A percentile compares a stretch with the other conserved stretches of the same genome.
Conservation (phyloP, 139 green algal genomes). For the Parachlorella kessleri region DNA sequence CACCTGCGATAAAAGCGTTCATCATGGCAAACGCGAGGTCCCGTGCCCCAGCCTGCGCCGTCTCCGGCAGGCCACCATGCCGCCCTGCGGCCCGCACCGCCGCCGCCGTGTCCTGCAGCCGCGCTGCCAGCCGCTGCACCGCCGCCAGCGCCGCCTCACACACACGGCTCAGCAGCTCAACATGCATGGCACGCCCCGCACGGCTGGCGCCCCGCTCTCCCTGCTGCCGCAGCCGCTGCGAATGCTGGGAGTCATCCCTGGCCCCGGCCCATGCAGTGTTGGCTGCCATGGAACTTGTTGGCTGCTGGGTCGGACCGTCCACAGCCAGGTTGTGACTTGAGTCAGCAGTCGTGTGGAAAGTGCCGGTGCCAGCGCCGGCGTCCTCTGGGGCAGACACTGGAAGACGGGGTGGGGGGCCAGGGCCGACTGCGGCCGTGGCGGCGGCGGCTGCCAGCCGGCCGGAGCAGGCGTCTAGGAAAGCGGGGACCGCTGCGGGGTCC, state of each 20-base stretch:
- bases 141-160: neutral
- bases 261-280: too few species aligned
- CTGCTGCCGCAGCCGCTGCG: neutral
- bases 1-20: slow-evolving; percentile 6
- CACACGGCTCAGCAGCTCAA: neutral
- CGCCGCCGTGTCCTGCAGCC: neutral
- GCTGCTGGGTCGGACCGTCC: too few species aligned
- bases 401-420: too few species aligned
- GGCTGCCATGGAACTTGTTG: too few species aligned
- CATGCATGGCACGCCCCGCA: neutral
- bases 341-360: too few species aligned
- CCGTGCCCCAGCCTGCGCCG: slow-evolving; percentile 7
- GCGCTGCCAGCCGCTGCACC: neutral
- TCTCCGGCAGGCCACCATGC: neutral
- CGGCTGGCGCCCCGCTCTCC: neutral
- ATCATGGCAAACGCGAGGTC: slow-evolving; percentile 4
- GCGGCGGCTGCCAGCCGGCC: neutral
- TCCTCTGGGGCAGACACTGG: too few species aligned
- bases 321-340: too few species aligned
- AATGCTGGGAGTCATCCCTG: neutral
- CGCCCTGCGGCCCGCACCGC: neutral
- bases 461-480: neutral
- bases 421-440: neutral
- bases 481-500: neutral
- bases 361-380: too few species aligned